Evolutionary conservation across 495 filamentous ascomycete genomes (phyloP).

Genomic region (Melanomma pulvis-pyrius): DNA sequence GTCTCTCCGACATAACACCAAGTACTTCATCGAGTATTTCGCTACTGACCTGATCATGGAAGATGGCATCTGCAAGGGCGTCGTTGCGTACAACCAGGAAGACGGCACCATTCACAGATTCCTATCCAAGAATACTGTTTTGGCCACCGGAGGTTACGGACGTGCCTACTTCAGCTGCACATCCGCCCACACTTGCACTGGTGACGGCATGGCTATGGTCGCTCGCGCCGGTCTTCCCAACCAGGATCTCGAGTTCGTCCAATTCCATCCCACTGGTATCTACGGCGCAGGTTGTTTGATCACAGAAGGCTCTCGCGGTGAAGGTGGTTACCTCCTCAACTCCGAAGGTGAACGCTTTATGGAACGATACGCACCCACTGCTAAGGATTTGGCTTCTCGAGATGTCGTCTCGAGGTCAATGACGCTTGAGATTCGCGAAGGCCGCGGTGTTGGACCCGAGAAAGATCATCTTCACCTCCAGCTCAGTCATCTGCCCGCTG

Average conservation of each 20-base stretch:
- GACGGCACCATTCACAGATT: conserved; percentile 96
- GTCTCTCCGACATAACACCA: conserved; percentile 94
- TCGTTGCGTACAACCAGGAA: conserved; percentile 96
- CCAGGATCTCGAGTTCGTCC: conserved; percentile 97
- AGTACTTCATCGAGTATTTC: conserved; percentile 99
- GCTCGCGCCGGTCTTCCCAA: conserved; percentile 94
- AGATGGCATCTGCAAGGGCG: conserved; percentile 91
- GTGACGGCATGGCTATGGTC: conserved; percentile 99
- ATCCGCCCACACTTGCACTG: conserved; percentile 95
- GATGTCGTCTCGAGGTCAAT: conserved; percentile 95
- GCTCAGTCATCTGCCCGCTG: conserved; percentile 87
- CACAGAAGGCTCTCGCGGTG: conserved; percentile 94
- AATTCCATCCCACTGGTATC: conserved; percentile 98
- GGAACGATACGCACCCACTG: conserved; percentile 94
- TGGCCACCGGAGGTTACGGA: conserved; percentile 95
- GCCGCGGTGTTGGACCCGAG: conserved; percentile 91
- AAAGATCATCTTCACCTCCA: conserved; percentile 98
- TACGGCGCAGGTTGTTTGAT: conserved; percentile 97
- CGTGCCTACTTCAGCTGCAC: conserved; percentile 98
- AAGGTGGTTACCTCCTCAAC: conserved; percentile 95
- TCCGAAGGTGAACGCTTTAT: conserved; percentile 96
- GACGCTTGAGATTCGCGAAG: conserved; percentile 96
- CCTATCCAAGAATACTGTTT: conserved; percentile 90
- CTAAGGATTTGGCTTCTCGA: conserved; percentile 91
- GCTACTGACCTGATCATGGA: conserved; percentile 96